Evolutionary conservation across 345 rosid species (phyloP).

Genomic region (Kandelia obovata): DNA sequence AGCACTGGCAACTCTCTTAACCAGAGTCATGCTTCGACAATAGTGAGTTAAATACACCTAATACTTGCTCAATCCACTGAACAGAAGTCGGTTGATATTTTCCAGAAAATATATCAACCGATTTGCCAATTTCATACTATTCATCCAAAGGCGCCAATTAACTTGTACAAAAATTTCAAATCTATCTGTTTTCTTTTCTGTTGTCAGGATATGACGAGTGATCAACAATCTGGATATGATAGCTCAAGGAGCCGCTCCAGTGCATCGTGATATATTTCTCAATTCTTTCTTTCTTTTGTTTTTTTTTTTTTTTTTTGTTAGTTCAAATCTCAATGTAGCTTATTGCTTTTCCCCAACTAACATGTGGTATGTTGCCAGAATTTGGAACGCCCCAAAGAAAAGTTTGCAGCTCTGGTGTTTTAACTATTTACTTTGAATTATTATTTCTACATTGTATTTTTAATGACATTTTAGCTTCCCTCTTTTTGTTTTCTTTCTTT

Average conservation of each 20-base stretch:
- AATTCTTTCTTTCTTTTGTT: too few relatives aligned
- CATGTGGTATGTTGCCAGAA: too few relatives aligned
- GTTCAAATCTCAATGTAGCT: too few relatives aligned
- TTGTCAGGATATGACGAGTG: conserved; percentile 44
- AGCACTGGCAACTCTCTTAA: conserved; percentile 26
- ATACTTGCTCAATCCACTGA: not conserved
- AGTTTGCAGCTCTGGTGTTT: too few relatives aligned
- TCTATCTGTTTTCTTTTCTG: not conserved
- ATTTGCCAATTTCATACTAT: not conserved
- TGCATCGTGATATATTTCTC: conserved; percentile 13
- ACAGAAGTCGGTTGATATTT: not conserved
- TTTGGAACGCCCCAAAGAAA: too few relatives aligned
- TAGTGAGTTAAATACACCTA: conserved; percentile 23
- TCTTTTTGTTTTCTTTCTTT: too few relatives aligned
- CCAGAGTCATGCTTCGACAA: conserved; percentile 25
- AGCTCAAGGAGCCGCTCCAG: conserved; percentile 36
- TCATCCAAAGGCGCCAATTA: not conserved
- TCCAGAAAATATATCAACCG: not conserved
- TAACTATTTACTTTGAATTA: too few relatives aligned
- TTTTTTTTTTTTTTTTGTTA: too few relatives aligned
- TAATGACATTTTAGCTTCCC: too few relatives aligned
- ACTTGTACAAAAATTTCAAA: not conserved
- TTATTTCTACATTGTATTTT: too few relatives aligned
- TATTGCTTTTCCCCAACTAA: too few relatives aligned
- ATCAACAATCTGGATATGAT: conserved; percentile 30